Base-by-base conservation (phyloP, 78 protist species). In the Chrysochromulina parva region DNA sequence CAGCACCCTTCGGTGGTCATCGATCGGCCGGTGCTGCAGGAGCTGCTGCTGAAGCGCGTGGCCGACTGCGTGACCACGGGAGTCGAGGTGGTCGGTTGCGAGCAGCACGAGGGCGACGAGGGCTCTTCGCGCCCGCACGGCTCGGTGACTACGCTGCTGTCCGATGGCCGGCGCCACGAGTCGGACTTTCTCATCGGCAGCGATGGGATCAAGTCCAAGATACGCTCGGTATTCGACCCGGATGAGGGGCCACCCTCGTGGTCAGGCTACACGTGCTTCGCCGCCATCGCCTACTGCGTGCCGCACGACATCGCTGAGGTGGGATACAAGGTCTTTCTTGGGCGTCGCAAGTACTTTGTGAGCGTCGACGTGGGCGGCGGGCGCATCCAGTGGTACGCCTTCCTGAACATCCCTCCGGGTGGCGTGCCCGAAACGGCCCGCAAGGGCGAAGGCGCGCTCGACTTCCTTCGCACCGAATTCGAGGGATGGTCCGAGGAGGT, bases 191-290 rank as follows among this genome's bases (percentile, higher is more conserved):
- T 54, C 22, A 66, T 88, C 22, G 84, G 84, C 3, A 1, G 65
- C 60, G 91, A 88, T n/a, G 91, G 91, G 13, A 88, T 69, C 84
- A 71, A 85, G 91, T 71, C 85, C 19, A n/a, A n/a, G 48, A 53
- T 88, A 28, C 53, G 91, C 20, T 2, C 85, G 48, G 47, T 24
- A 24, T 24, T 66, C 47, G 7, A 66, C 73, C 24, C 24, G 24
- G 47, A 66, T 9, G 47, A 14, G 73, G 47, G n/a, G 38, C 38
- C 38, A 38, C 38, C 73, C 38, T 55, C 67, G 50, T 80, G 55
- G 66, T 80, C 87, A 13, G 66, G 87, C 22, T 80, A 80, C 67
- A 52, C 67, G 20, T n/a, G 19, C 22, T 80, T 55, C 50, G 87
- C 87, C 52, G 87, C 62, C 24, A 13, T 58, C 24, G 7, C 24